Base-by-base conservation (phyloP, 75 land plant genomes). In the Larix kaempferi region DNA sequence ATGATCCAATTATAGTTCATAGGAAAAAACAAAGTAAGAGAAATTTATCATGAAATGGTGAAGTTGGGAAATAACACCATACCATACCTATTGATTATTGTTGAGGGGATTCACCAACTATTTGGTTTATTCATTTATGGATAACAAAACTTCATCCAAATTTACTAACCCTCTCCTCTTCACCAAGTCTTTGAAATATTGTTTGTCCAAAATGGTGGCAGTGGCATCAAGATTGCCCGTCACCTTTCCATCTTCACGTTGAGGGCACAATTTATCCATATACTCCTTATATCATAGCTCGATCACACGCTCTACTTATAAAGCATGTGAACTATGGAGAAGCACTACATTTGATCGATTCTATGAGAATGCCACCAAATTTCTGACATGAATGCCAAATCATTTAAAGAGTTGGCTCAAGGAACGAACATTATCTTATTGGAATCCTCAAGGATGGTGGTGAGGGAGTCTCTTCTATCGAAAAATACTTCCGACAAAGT, bases 341-440 rank as follows among this genome's bases (percentile, higher is more conserved):
- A 92, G 77, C 94, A 91, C 66, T 91, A 84, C 26, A 78, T 87
- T 65, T 83, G 54, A 57, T 94, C 96, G 35, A 91, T 89, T 52
- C 92, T 84, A 80, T 94, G 96, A 6, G 94, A 88, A 76, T 80
- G 94, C 87, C 56, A 91, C 89, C 22, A 91, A 76, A 57, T 91
- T 89, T 39, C 78, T 76, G 55, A 89, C 64, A n/a, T 89, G 73
- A 37, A 91, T 88, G 35, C 83, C 84, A 78, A 73, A 82, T 65
- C 52, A 19, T 56, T 13, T n/a, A 75, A 90, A 92, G 71, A 90
- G 86, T 62, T 88, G 23, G 86, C 81, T 76, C 86, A 67, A 16
- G 94, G 92, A 74, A 89, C 85, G 15, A 92, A 92, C 89, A 92
- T 86, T 57, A 88, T 86, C 13, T 78, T 25, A 77, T 90, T 75